Conservation (phyloP, 2,329 filamentous ascomycete species). For the Didymellaceae sp. region DNA sequence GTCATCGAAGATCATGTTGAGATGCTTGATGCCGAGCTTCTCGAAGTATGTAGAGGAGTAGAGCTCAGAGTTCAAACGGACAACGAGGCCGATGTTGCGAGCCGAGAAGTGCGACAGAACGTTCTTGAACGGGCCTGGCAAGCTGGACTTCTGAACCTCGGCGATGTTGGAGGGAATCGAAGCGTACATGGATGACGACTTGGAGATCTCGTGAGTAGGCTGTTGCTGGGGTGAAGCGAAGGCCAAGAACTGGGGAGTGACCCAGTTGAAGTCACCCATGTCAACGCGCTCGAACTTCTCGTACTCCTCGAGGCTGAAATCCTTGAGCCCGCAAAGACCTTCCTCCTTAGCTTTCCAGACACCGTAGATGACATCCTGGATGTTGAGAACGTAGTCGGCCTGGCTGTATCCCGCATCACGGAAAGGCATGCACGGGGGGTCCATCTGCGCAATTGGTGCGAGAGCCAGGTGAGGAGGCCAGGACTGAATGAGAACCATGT, state of each 20-base stretch:
- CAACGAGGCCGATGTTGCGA: constrained; percentile 88
- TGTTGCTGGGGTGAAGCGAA: constrained; percentile 93
- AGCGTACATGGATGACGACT: constrained; percentile 74
- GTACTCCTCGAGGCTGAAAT: constrained; percentile 97
- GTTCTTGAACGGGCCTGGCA: constrained; percentile 93
- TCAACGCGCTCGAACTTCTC: constrained; percentile 95
- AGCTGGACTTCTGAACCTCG: constrained; percentile 71
- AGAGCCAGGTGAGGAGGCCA: constrained; percentile 97
- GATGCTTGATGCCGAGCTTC: constrained; percentile 88
- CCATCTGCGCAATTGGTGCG: constrained; percentile 93
- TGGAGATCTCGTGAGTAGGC: constrained; percentile 74
- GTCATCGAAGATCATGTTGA: constrained; percentile 99
- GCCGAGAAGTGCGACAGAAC: constrained; percentile 88
- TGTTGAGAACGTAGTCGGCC: constrained; percentile 92
- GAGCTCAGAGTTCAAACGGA: constrained; percentile 91
- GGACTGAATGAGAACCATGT: constrained; percentile 97
- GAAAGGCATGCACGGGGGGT: constrained; percentile 98
- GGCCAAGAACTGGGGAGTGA: constrained; percentile 91
- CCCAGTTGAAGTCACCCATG: constrained; percentile 99
- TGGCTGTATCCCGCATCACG: constrained; percentile 98
- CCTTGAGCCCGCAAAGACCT: constrained; percentile 85
- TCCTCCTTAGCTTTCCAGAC: constrained; percentile 99
- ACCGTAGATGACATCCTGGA: constrained; percentile 97
- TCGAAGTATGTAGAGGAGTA: constrained; percentile 99
- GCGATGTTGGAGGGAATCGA: constrained; percentile 77